Percentiles rank a stretch among this genome's conserved stretches.
These are phyloP conservation scores for Chloranthus sessilifolius DNA, from an alignment of 164 flowering plant genomes.

Conservation along the genomic window DNA sequence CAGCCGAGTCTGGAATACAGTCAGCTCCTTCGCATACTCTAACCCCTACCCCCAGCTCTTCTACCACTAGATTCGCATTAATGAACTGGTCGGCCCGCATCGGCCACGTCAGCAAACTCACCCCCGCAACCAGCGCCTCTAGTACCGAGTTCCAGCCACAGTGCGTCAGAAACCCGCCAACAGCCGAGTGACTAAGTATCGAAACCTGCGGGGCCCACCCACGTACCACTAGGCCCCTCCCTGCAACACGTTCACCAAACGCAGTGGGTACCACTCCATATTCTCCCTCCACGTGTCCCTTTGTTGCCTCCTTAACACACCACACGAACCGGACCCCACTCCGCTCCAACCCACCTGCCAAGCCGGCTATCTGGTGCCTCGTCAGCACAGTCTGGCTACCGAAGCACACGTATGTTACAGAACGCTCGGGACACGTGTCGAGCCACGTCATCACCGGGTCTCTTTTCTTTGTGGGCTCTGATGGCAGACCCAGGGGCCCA, in stretches of 20 bases:
- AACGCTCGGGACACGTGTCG: not conserved
- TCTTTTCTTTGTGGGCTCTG: slow-evolving; percentile 21
- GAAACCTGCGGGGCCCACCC: too few relatives aligned
- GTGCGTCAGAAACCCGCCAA: too few relatives aligned
- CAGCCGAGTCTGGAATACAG: not conserved
- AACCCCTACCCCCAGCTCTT: not conserved
- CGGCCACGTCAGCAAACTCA: too few relatives aligned
- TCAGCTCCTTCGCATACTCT: not conserved
- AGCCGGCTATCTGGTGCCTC: slow-evolving; percentile 16
- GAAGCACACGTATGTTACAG: slow-evolving; percentile 32
- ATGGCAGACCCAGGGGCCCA: slow-evolving; percentile 27
- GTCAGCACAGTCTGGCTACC: slow-evolving; percentile 30
- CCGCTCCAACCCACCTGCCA: slow-evolving; percentile 26
- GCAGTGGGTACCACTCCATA: too few relatives aligned
- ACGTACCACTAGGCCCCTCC: too few relatives aligned
- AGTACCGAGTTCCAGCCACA: too few relatives aligned
- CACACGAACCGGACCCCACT: slow-evolving; percentile 33
- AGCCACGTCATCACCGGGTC: not conserved
- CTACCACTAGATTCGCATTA: too few relatives aligned
- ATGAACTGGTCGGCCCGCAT: too few relatives aligned
- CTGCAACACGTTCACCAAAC: too few relatives aligned
- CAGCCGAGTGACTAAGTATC: too few relatives aligned
- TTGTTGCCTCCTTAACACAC: slow-evolving; percentile 16
- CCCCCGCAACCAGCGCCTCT: too few relatives aligned
- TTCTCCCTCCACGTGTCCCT: too few relatives aligned